Conservation (phyloP, 148 eudicot genomes). For the Rhododendron williamsianum region DNA sequence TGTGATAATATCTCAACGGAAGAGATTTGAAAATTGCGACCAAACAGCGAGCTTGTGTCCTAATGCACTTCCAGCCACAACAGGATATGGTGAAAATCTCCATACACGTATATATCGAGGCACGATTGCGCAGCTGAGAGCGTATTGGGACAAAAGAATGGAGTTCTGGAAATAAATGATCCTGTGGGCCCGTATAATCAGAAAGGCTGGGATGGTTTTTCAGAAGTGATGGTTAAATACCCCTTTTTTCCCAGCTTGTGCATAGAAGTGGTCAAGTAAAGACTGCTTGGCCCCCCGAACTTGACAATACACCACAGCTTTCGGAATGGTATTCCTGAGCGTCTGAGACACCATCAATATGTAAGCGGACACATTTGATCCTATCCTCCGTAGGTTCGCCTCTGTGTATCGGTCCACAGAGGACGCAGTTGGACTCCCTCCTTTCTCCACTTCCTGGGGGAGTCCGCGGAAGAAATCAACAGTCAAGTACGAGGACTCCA, state of each 20-base stretch:
- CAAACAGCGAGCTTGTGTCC: background rate
- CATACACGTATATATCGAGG: background rate
- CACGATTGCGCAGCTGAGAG: background rate
- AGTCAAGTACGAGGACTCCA: conserved; percentile 75
- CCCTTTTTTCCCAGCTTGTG: conserved; percentile 41
- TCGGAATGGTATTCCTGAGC: conserved; percentile 50
- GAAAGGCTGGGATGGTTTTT: background rate
- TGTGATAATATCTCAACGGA: background rate
- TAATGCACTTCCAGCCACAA: background rate
- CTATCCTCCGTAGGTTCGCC: conserved; percentile 47
- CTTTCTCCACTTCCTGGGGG: conserved; percentile 51
- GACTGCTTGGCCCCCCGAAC: conserved; percentile 46
- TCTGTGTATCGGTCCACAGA: conserved; percentile 48
- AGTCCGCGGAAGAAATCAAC: conserved; percentile 72
- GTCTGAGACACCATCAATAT: conserved; percentile 47
- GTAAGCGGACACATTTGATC: conserved; percentile 44
- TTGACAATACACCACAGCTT: conserved; percentile 60
- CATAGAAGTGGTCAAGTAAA: conserved; percentile 42
- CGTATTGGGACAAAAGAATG: background rate
- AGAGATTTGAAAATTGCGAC: background rate
- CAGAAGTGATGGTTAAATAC: conserved; percentile 17
- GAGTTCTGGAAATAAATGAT: background rate
- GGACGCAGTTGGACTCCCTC: conserved; percentile 24
- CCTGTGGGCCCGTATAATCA: background rate
- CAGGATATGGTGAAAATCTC: background rate